These are phyloP conservation scores for Strobilomyces confusus DNA, from an alignment of 768 basidiomycete species.

Conservation along the genomic window DNA sequence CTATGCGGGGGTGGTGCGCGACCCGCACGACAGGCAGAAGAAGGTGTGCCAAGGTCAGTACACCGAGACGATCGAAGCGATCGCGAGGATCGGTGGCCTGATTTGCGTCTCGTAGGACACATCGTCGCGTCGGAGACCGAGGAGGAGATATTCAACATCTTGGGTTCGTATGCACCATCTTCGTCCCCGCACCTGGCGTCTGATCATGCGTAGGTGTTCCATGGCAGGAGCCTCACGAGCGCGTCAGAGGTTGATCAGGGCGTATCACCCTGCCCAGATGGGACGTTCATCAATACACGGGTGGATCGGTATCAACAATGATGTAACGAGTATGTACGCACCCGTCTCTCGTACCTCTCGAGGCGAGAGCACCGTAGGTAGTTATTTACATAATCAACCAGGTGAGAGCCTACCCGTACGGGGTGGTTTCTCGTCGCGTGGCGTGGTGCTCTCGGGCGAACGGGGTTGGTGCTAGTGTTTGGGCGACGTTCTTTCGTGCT, in stretches of 20 bases:
- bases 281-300: background rate
- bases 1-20: slow-evolving; percentile 66
- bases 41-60: slow-evolving; percentile 55
- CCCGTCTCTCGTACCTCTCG: too few relatives aligned
- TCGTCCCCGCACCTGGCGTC: background rate
- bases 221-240: slow-evolving; percentile 79
- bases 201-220: slow-evolving; percentile 49
- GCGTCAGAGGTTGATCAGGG: slow-evolving; percentile 40
- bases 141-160: slow-evolving; percentile 75
- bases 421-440: too few relatives aligned
- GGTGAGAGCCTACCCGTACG: too few relatives aligned
- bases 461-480: too few relatives aligned
- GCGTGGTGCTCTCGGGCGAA: too few relatives aligned
- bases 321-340: too few relatives aligned
- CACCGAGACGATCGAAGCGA: background rate
- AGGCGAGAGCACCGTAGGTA: too few relatives aligned
- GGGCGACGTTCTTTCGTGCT: too few relatives aligned
- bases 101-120: slow-evolving; percentile 40
- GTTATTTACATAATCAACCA: too few relatives aligned
- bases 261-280: background rate
- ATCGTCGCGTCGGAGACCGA: slow-evolving; percentile 82
- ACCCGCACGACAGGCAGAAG: slow-evolving; percentile 56
- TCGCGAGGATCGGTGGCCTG: too few relatives aligned
- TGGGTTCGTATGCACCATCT: slow-evolving; percentile 39
- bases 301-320: too few relatives aligned